Base-by-base conservation (phyloP, 768 basidiomycete species). In the Podaxis rugospora region DNA sequence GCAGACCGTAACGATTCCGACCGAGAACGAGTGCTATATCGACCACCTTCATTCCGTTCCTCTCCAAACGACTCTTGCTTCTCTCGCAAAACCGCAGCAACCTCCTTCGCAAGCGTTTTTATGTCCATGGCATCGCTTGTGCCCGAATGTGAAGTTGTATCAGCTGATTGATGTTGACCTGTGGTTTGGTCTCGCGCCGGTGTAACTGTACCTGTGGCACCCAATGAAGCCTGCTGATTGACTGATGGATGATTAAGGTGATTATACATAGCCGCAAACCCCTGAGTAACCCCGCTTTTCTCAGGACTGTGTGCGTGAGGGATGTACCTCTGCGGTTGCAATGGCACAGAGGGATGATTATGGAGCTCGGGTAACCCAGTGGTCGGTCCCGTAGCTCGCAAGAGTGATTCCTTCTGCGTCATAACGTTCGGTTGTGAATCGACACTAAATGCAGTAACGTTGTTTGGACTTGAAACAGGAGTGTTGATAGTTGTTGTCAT, bases 21-120 rank as follows among this genome's bases (percentile, higher is more conserved):
- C n/a, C 11, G 7, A 4, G 35, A 36, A 13, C 9, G 51, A 10
- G 40, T 18, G 44, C 58, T 10, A 18, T 3, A 1, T 54, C 55
- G 16, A 37, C 18, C 4, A 57, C 4, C 18, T 23, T 21, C 47
- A 9, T 10, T 21, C 47, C 13, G 10, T 23, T 16, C 46, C 13
- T 1, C 21, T n/a, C 46, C 60, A 32, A 59, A 18, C 35, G 21
- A 6, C 10, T 25, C 23, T 36, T 27, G 37, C 42, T 59, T 35
- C 32, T 55, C 21, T 13, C 55, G 53, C 10, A 68, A 53, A 25
- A 66, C 50, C 1, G 62, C 61, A 4, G 60, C 67, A 5, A 68
- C 65, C 46, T 68, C 67, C 23, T 47, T 64, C 9, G 67, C 67
- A 9, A 68, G 53, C 2, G 65, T 62, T 4, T 66, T 60, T 14